Evolutionary conservation across 2,329 filamentous ascomycete species (phyloP).

Genomic region (Aquanectria penicillioides): DNA sequence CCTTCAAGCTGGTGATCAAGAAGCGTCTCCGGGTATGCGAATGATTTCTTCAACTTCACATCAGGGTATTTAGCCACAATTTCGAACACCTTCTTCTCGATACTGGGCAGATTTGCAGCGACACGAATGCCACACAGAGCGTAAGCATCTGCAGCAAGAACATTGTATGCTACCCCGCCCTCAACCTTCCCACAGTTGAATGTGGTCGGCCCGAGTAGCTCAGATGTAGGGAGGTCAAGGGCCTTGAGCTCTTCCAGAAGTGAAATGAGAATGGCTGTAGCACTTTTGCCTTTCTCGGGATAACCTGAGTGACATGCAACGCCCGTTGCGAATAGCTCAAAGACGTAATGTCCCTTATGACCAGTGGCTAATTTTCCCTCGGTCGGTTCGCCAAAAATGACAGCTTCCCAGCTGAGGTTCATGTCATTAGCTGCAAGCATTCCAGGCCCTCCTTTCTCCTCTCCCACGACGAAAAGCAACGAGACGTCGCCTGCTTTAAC

Average conservation of each 20-base stretch:
- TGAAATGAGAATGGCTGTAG: constrained; percentile 20
- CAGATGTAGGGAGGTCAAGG: constrained; percentile 45
- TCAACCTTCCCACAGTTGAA: constrained; percentile 52
- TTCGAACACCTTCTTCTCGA: constrained; percentile 46
- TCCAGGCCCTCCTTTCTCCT: constrained; percentile 74
- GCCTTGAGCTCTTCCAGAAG: constrained; percentile 36
- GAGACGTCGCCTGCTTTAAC: constrained; percentile 50
- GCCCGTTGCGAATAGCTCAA: constrained; percentile 68
- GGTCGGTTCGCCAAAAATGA: constrained; percentile 80
- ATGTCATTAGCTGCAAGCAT: constrained; percentile 65
- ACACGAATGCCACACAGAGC: constrained; percentile 53
- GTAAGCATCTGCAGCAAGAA: constrained; percentile 49
- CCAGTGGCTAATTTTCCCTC: constrained; percentile 75
- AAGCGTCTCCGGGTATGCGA: constrained; percentile 50
- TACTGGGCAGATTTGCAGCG: constrained; percentile 46
- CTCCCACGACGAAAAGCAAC: constrained; percentile 68
- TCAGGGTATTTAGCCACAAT: constrained; percentile 45
- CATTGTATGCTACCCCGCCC: constrained; percentile 52
- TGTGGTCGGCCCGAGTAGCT: constrained; percentile 51
- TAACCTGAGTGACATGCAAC: constrained; percentile 57
- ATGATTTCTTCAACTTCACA: constrained; percentile 47
- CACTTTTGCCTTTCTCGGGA: constrained; percentile 29
- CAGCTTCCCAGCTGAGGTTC: constrained; percentile 63
- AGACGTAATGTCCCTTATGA: constrained; percentile 74
- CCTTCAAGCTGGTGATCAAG: constrained; percentile 51